Conservation (phyloP, 2,329 filamentous ascomycete species). For the Boeremia exigua region DNA sequence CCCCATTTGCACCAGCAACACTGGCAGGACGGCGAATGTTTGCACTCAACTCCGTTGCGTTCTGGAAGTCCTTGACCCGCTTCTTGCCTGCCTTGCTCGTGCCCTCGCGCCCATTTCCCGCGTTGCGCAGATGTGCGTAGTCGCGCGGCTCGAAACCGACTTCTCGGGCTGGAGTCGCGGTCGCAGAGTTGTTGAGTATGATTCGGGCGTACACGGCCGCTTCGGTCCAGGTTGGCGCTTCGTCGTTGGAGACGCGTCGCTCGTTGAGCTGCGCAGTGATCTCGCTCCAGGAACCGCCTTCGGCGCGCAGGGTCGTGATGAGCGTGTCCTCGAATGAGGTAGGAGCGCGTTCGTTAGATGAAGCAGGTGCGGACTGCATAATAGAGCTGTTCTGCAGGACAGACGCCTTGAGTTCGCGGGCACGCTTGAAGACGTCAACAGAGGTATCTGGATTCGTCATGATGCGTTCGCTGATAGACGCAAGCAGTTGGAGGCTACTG, state of each 20-base stretch:
- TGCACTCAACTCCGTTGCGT: slow-evolving; percentile 28
- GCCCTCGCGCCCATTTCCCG: slow-evolving; percentile 8
- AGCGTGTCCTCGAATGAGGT: slow-evolving; percentile 41
- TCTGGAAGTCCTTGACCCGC: slow-evolving; percentile 31
- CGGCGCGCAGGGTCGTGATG: slow-evolving; percentile 42
- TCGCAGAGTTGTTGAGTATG: slow-evolving; percentile 36
- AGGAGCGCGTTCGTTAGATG: slow-evolving; percentile 9
- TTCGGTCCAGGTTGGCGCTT: slow-evolving; percentile 30
- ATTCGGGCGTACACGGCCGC: slow-evolving; percentile 47
- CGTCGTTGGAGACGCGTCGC: slow-evolving; percentile 21
- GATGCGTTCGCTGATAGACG: neutral
- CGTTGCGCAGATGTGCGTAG: slow-evolving; percentile 41
- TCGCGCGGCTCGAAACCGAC: slow-evolving; percentile 41
- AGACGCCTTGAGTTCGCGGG: slow-evolving; percentile 26
- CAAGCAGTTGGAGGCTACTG: neutral
- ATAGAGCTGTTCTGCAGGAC: slow-evolving; percentile 21
- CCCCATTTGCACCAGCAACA: neutral
- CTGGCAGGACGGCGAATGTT: slow-evolving; percentile 25
- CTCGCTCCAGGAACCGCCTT: slow-evolving; percentile 35
- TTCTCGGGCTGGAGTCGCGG: slow-evolving; percentile 31
- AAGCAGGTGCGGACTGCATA: slow-evolving; percentile 10
- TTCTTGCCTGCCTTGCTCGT: slow-evolving; percentile 27
- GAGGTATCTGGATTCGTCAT: slow-evolving; percentile 12
- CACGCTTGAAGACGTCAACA: slow-evolving; percentile 18
- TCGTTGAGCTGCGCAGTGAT: slow-evolving; percentile 39